phyloP scores from a whole-genome alignment of 2,329 filamentous ascomycete species.

The Daldinia eschscholtzii region DNA sequence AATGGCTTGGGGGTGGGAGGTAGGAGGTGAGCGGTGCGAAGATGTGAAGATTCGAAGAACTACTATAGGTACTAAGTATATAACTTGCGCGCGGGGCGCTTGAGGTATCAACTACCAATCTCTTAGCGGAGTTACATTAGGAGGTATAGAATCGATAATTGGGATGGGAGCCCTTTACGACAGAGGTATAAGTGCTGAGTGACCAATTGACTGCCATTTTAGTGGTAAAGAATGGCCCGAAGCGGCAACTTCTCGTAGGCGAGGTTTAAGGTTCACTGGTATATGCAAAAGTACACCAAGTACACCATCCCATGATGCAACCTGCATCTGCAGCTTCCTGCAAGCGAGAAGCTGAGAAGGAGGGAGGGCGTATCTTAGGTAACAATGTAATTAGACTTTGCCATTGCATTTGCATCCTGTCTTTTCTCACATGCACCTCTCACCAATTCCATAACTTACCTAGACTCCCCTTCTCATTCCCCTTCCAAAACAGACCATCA shows the following conservation, averaged over 20 bases:
- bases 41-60: not conserved
- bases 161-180: constrained; percentile 12
- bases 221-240: constrained; percentile 31
- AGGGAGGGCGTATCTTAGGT: constrained; percentile 7
- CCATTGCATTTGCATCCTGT: constrained; percentile 2
- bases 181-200: constrained; percentile 2
- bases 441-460: not conserved
- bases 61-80: not conserved
- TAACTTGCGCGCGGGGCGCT: constrained; percentile 1
- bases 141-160: not conserved
- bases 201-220: constrained; percentile 31
- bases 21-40: constrained; percentile 36
- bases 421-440: not conserved
- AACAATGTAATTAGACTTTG: constrained; percentile 11
- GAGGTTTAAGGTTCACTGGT: constrained; percentile 28
- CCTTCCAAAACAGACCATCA: not conserved
- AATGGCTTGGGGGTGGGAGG: constrained; percentile 29
- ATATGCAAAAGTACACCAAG: not conserved
- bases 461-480: not conserved
- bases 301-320: constrained; percentile 36
- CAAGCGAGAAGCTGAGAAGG: constrained; percentile 28
- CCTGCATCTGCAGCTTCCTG: constrained; percentile 33
- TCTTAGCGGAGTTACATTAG: not conserved
- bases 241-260: constrained; percentile 30
- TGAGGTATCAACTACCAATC: not conserved